These are phyloP conservation scores for Xanthoceras sorbifolium DNA, from an alignment of 345 rosid genomes.

Conservation along the genomic window DNA sequence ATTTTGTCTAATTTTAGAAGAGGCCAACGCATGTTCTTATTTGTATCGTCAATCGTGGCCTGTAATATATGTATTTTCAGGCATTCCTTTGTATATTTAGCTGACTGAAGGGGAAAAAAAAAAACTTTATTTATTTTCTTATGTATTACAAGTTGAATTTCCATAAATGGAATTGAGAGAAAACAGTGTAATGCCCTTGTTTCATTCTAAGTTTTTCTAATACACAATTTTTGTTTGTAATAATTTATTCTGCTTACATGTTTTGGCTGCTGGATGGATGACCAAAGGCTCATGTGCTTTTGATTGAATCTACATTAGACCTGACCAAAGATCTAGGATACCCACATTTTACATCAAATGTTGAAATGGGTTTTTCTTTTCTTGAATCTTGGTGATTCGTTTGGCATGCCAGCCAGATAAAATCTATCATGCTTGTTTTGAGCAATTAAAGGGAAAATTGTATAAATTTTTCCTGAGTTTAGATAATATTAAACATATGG, in stretches of 20 bases:
- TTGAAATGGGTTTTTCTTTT: neutral
- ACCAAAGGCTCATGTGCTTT: too few relatives aligned
- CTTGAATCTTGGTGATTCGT: neutral
- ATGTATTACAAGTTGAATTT: neutral
- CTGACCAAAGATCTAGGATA: too few relatives aligned
- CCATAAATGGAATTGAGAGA: neutral
- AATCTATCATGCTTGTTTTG: too few relatives aligned
- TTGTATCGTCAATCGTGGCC: slow-evolving; percentile 15
- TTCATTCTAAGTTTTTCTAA: neutral
- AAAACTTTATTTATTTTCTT: neutral
- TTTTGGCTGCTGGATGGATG: too few relatives aligned
- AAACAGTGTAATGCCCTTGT: neutral
- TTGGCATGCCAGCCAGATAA: too few relatives aligned
- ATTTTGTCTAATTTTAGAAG: slow-evolving; percentile 7
- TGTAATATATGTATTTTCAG: slow-evolving; percentile 27
- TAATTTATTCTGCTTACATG: too few relatives aligned
- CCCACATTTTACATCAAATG: neutral
- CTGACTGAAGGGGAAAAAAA: neutral
- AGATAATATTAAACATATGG: too few relatives aligned
- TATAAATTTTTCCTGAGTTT: too few relatives aligned
- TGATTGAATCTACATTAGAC: too few relatives aligned
- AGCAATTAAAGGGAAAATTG: too few relatives aligned
- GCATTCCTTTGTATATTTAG: slow-evolving; percentile 30
- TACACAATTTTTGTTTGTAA: too few relatives aligned
- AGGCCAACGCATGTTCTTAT: neutral